Evolutionary conservation across 78 protist species (phyloP).

Genomic region (Guillardia theta): DNA sequence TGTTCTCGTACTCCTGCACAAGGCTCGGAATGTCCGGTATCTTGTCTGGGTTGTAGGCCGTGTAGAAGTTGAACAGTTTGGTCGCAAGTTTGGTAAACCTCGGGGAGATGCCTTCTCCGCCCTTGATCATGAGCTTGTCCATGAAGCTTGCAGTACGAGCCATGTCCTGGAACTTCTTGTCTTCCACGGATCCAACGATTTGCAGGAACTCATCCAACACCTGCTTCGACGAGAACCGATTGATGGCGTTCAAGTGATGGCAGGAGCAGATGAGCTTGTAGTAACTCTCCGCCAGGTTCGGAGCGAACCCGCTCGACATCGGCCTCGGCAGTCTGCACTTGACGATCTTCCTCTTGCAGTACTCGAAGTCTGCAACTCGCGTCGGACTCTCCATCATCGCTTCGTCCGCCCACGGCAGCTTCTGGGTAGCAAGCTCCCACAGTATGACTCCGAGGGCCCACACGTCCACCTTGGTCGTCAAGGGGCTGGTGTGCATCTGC

Average conservation of each 20-base stretch:
- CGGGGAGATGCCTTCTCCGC: background rate
- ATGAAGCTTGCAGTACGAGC: too few relatives aligned
- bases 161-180: background rate
- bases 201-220: background rate
- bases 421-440: background rate
- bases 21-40: background rate
- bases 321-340: background rate
- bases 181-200: background rate
- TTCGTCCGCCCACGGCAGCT: background rate
- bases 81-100: background rate
- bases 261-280: background rate
- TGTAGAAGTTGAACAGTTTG: background rate
- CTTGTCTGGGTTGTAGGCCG: background rate
- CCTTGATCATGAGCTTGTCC: background rate
- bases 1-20: background rate
- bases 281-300: background rate
- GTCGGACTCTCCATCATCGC: background rate
- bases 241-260: background rate
- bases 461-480: background rate
- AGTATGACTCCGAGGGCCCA: background rate
- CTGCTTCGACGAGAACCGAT: background rate
- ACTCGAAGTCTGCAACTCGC: background rate
- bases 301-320: background rate
- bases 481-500: background rate
- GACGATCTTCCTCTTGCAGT: background rate